Evolutionary conservation across 768 basidiomycete species (phyloP), one percentile per base, ranked within the genome.

Genomic region (Lactarius psammicola): DNA sequence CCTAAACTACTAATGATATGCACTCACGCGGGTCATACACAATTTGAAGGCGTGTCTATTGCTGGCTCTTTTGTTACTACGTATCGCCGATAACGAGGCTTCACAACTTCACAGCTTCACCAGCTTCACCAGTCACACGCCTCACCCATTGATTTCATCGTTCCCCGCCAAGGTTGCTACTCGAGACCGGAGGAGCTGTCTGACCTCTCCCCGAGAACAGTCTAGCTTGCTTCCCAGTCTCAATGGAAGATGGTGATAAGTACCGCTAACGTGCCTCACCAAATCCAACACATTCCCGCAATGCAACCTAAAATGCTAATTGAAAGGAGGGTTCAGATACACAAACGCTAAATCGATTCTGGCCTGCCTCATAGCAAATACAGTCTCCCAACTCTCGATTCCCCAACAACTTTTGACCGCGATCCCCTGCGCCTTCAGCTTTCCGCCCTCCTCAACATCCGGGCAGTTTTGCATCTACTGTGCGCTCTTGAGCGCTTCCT

Each of bases 401-500:
- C 28, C 51, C 53, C 11, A 36, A 34, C 26, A 26, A 6, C 18
- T 28, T n/a, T 28, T 56, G 28, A 30, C 9, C 28, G 13, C 62
- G 56, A 15, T 9, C 26, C 49, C 18, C 18, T 23, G 5, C 17
- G 56, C 62, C 23, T 33, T 38, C 20, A n/a, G 28, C 51, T 55
- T 60, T 15, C 15, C 40, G 44, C 34, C 18, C 40, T 6, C 28
- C 40, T 28, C 23, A 5, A 55, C 26, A 13, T 28, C 17, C n/a
- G 51, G 4, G 11, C 9, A 17, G 20, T 11, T 44, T 49, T 36
- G 59, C 59, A 42, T 17, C 30, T 65, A 40, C 7, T 56, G 59
- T 18, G 36, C 53, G 20, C 38, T 36, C 42, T 59, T 64, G 23
- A 59, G n/a, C 28, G 59, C 44, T 8, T 56, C 65, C 30, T 59